Evolutionary conservation across 495 filamentous ascomycete genomes (phyloP).

Genomic region (Xylaria telfairii): DNA sequence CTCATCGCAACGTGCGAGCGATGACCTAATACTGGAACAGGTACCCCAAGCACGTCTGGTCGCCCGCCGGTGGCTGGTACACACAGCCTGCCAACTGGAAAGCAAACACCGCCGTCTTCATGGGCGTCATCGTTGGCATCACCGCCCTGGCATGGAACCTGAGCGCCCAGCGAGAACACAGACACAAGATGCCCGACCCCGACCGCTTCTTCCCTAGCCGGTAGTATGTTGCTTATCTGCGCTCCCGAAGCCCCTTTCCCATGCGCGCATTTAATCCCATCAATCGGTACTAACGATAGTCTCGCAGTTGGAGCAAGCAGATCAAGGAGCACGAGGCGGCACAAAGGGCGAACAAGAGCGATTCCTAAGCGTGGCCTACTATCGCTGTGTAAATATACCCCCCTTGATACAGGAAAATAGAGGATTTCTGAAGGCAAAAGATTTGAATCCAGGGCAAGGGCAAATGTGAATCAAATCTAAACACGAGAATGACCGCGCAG

Average conservation of each 20-base stretch:
- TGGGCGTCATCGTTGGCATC: constrained; percentile 73
- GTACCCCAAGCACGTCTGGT: constrained; percentile 99
- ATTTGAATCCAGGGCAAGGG: background rate
- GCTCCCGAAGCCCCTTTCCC: background rate
- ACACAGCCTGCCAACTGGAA: constrained; percentile 93
- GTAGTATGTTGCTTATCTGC: constrained; percentile 69
- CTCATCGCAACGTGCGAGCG: background rate
- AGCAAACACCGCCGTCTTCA: constrained; percentile 86
- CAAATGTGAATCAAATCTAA: background rate
- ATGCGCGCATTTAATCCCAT: background rate
- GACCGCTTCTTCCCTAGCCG: constrained; percentile 92
- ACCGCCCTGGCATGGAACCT: constrained; percentile 75
- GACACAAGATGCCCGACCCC: constrained; percentile 84
- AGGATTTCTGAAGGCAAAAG: constrained; percentile 6
- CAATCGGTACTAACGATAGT: background rate
- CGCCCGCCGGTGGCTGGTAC: constrained; percentile 97
- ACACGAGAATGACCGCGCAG: background rate
- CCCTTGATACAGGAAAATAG: constrained; percentile 29
- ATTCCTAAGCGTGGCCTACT: constrained; percentile 26
- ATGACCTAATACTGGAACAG: constrained; percentile 51
- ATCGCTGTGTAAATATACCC: constrained; percentile 43
- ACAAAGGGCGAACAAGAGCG: constrained; percentile 55
- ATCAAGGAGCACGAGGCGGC: constrained; percentile 85
- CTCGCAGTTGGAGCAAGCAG: constrained; percentile 84
- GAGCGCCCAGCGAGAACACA: constrained; percentile 81